These are phyloP conservation scores for Saturnispora sanitii DNA, from an alignment of 805 yeast species.

Conservation along the genomic window DNA sequence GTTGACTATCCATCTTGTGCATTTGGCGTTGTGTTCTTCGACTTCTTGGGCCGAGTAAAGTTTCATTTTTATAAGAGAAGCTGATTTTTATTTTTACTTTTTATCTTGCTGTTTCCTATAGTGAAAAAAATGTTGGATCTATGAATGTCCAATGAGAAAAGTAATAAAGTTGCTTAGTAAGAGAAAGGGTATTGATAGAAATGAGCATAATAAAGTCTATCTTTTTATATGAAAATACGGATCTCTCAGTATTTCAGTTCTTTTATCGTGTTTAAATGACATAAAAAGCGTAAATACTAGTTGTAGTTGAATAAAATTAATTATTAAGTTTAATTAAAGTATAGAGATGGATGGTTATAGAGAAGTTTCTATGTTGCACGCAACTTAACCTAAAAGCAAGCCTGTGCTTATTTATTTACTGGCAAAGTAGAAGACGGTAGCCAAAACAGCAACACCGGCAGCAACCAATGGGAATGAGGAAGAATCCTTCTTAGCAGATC, in stretches of 20 bases:
- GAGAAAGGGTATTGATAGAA: not conserved
- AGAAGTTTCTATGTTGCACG: no score
- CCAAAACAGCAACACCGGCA: slow-evolving; percentile 30
- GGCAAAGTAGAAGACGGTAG: slow-evolving; percentile 34
- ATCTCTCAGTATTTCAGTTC: no score
- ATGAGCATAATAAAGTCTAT: no score
- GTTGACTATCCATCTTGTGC: slow-evolving; percentile 76
- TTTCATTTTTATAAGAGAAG: not conserved
- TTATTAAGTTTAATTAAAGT: no score
- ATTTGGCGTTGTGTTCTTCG: slow-evolving; percentile 56
- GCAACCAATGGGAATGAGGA: slow-evolving; percentile 25
- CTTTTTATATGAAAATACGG: no score
- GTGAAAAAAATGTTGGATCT: not conserved
- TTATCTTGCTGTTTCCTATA: not conserved
- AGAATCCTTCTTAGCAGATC: slow-evolving; percentile 17
- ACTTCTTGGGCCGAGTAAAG: slow-evolving; percentile 48
- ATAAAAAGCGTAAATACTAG: no score
- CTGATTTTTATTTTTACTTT: not conserved
- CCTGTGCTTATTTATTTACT: slow-evolving; percentile 13
- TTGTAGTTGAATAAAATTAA: no score
- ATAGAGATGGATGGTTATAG: no score
- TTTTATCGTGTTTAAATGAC: no score
- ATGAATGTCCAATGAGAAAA: not conserved
- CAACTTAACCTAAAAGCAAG: no score
- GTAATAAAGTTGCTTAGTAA: not conserved